A percentile compares a stretch with the other conserved stretches of the same genome.
phyloP scores from a whole-genome alignment of 2,329 filamentous ascomycete genomes.

The Arthrobotrys musiformis region DNA sequence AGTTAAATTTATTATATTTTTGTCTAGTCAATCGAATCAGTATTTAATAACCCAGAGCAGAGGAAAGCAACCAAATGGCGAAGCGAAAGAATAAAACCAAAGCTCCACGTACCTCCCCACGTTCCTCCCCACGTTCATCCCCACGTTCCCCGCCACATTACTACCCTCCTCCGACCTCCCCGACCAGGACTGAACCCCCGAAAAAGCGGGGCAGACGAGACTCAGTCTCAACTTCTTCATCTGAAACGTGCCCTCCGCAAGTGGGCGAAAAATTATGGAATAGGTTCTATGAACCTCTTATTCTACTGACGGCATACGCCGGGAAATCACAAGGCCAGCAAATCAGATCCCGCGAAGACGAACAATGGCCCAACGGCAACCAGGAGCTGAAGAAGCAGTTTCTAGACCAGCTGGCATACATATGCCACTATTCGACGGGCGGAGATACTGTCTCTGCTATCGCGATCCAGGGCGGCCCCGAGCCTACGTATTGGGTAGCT shows the following conservation, averaged over 20 bases:
- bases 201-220: neutral
- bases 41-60: too few species aligned
- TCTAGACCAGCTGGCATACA: slow-evolving; percentile 12
- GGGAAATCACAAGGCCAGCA: slow-evolving; percentile 15
- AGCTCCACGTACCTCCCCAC: too few species aligned
- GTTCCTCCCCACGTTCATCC: too few species aligned
- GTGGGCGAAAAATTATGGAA: slow-evolving; percentile 7
- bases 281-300: slow-evolving; percentile 24
- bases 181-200: neutral
- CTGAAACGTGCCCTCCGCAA: neutral
- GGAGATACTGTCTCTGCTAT: slow-evolving; percentile 26
- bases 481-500: slow-evolving; percentile 19
- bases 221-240: neutral
- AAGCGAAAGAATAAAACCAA: too few species aligned
- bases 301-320: slow-evolving; percentile 6
- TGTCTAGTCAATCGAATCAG: too few species aligned
- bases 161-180: neutral
- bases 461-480: slow-evolving; percentile 2
- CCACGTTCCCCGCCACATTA: too few species aligned
- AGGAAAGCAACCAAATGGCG: too few species aligned
- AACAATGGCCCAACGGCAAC: neutral
- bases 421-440: neutral
- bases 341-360: neutral
- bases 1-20: too few species aligned
- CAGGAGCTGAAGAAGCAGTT: neutral